Evolutionary conservation across 352 stramenopile species (phyloP).

Genomic region (Phytopythium aichiense): DNA sequence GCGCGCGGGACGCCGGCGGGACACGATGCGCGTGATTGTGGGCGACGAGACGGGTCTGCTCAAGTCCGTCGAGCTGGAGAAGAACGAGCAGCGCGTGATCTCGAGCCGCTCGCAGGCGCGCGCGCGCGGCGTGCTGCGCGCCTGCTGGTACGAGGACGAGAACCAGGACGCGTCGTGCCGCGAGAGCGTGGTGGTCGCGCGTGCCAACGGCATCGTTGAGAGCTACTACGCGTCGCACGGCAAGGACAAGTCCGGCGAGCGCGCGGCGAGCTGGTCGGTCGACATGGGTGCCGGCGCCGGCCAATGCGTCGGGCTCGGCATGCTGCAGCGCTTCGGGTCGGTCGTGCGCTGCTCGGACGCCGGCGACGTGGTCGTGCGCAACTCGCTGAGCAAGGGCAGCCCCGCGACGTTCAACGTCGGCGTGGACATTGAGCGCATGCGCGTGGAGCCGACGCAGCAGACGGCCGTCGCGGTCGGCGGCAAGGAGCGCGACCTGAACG

Average conservation of each 20-base stretch:
- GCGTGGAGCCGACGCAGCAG: constrained; percentile 37
- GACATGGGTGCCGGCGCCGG: constrained; percentile 10
- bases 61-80: constrained; percentile 80
- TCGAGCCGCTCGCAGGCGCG: constrained; percentile 44
- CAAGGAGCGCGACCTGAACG: constrained; percentile 74
- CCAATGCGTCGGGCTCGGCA: constrained; percentile 48
- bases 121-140: constrained; percentile 38
- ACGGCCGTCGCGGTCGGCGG: constrained; percentile 70
- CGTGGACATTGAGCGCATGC: constrained; percentile 46
- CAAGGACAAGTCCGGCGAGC: constrained; percentile 19
- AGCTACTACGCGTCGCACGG: constrained; percentile 45
- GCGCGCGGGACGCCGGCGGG: neutral
- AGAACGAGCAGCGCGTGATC: constrained; percentile 58
- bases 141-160: constrained; percentile 63
- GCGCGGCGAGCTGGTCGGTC: constrained; percentile 51
- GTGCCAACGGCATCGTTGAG: constrained; percentile 61
- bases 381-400: constrained; percentile 37
- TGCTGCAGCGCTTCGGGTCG: constrained; percentile 54
- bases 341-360: constrained; percentile 61
- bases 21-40: constrained; percentile 64
- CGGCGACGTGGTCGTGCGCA: constrained; percentile 53
- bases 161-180: constrained; percentile 22
- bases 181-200: constrained; percentile 55
- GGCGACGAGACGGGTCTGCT: constrained; percentile 80
- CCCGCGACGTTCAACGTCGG: constrained; percentile 52